A percentile compares a stretch with the other conserved stretches of the same genome.
Evolutionary conservation across 805 yeast species (phyloP).

Genomic region (Yarrowia sp.): DNA sequence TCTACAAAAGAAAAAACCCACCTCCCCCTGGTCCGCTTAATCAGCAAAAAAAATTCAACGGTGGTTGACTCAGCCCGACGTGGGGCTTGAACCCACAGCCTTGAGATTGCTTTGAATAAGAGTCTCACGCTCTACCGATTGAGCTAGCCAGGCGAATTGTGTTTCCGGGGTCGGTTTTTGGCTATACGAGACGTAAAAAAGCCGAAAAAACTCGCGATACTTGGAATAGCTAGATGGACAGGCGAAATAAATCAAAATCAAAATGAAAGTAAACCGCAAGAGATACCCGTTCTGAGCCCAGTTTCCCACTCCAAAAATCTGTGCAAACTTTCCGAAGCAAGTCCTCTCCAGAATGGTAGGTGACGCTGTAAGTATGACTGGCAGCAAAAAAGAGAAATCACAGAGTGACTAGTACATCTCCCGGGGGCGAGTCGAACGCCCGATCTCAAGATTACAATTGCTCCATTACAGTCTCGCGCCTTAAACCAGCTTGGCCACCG

Average conservation of each 20-base stretch:
- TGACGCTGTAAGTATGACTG: background rate
- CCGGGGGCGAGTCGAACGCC: constrained; percentile 28
- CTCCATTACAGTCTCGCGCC: constrained; percentile 28
- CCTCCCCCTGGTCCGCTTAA: background rate
- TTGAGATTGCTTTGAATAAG: constrained; percentile 12
- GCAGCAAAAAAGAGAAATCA: background rate
- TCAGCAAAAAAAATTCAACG: background rate
- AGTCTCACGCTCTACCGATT: constrained; percentile 25
- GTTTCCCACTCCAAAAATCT: background rate
- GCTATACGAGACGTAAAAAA: background rate
- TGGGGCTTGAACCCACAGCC: constrained; percentile 26
- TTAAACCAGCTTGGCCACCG: constrained; percentile 28
- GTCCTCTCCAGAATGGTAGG: background rate
- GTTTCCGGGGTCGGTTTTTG: no score
- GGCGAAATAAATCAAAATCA: no score
- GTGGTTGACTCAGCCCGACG: background rate
- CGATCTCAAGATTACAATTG: constrained; percentile 27
- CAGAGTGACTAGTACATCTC: background rate
- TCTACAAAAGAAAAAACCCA: no score
- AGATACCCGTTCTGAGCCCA: no score
- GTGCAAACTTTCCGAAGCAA: no score
- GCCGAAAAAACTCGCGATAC: no score
- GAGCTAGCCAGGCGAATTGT: constrained; percentile 23
- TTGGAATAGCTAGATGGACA: no score
- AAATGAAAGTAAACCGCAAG: no score